phyloP scores from a whole-genome alignment of 129 eudicot species.

The Flaveria linearis region DNA sequence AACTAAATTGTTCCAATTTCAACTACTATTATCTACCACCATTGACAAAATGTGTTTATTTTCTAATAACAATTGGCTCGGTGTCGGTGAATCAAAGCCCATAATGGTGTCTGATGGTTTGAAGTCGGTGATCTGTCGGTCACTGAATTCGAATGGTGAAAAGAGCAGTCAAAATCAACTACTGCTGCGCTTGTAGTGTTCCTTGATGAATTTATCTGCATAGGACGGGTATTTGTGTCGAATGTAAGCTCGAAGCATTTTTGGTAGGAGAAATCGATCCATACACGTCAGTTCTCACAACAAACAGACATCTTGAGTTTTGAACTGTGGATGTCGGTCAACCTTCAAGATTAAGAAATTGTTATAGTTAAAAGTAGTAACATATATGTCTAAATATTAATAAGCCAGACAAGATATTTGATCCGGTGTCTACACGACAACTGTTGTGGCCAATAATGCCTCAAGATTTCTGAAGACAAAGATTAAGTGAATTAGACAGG shows the following conservation, averaged over 20 bases:
- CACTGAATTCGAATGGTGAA: background rate
- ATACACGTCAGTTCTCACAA: constrained; percentile 76
- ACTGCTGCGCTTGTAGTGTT: constrained; percentile 82
- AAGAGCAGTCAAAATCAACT: constrained; percentile 11
- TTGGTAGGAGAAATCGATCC: constrained; percentile 98
- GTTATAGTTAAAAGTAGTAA: background rate
- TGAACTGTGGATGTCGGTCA: constrained; percentile 89
- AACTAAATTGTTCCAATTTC: constrained; percentile 26
- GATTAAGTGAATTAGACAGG: constrained; percentile 26
- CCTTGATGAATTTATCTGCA: constrained; percentile 72
- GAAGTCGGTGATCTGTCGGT: constrained; percentile 7
- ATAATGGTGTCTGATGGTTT: background rate
- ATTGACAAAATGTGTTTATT: constrained; percentile 43
- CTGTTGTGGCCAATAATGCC: constrained; percentile 38
- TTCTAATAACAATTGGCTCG: constrained; percentile 12
- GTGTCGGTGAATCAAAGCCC: constrained; percentile 12
- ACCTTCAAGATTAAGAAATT: constrained; percentile 51
- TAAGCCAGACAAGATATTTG: constrained; percentile 3
- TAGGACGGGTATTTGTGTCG: constrained; percentile 74
- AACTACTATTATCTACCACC: constrained; percentile 44
- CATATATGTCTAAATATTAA: background rate
- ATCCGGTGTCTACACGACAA: constrained; percentile 24
- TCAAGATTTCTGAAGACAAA: constrained; percentile 25
- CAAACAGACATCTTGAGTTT: constrained; percentile 81
- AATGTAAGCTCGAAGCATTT: constrained; percentile 84